Evolutionary conservation across 148 eudicot species (phyloP), one percentile per base, ranked within the genome.

Genomic region (Amaranthus hypochondriacus): DNA sequence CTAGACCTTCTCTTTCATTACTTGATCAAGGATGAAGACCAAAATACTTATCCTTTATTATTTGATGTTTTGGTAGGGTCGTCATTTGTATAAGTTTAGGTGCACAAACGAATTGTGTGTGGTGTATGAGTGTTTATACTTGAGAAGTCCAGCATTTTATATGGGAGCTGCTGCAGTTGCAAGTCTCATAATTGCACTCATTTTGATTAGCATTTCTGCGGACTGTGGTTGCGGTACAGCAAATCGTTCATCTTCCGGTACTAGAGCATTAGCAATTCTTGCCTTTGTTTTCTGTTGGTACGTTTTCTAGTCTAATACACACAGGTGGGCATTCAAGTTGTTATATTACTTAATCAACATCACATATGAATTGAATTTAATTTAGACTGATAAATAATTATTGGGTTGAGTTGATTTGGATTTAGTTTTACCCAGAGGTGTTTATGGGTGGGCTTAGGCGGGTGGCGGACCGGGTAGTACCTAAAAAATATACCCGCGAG

Each of bases 281-380:
- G 39, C 76, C 61, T 72, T 77, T 18, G 49, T 77, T 66, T 39
- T 56, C 59, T 77, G 71, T 57, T 77, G 80, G 80, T 77, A 64
- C 9, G 56, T 7, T 48, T 39, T 65, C 58, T 73, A 51, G 51
- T 5, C 69, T 11, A 47, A 15, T 18, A 58, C 39, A 3, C 4
- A 56, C 28, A 12, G 18, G n/a, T 56, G 5, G 18, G 5, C 8
- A 28, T 60, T 60, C 5, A 0, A 28, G 1, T 58, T 4, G 21
- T 18, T 58, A 4, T 15, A 28, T 28, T 28, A 28, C 39, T 28
- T 28, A 28, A 28, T 28, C 39, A 28, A 28, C 39, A 18, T 18
- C 18, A 18, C 18, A 28, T 2, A 28, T 28, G 39, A 28, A 28
- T 28, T 28, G 39, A 28, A 28, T 28, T 28, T 28, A 28, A 1